Conservation (phyloP, 768 basidiomycete genomes). For the Roridomyces roridus region DNA sequence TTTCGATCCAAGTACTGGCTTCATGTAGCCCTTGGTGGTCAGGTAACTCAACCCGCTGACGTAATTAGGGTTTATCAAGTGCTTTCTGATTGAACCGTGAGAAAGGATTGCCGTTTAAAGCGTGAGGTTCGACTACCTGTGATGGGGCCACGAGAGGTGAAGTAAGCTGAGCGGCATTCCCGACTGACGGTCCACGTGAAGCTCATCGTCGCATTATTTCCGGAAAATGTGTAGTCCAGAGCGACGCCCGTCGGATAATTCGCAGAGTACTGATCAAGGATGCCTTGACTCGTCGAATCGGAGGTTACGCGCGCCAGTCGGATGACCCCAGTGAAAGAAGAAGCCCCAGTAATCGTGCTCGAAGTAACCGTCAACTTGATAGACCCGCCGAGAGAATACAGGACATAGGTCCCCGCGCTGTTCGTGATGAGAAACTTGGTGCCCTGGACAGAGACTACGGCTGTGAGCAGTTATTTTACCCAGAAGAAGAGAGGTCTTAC, state of each 20-base stretch:
- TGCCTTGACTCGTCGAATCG: slow-evolving; percentile 31
- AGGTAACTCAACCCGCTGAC: slow-evolving; percentile 35
- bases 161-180: slow-evolving; percentile 35
- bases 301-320: slow-evolving; percentile 33
- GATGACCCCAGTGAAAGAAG: slow-evolving; percentile 35
- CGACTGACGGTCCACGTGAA: slow-evolving; percentile 40
- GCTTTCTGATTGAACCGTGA: slow-evolving; percentile 27
- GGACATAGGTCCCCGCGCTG: slow-evolving; percentile 35
- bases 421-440: slow-evolving; percentile 37
- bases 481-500: slow-evolving; percentile 17
- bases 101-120: neutral
- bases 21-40: slow-evolving; percentile 41
- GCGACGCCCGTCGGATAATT: slow-evolving; percentile 37
- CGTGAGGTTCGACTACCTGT: too few species aligned
- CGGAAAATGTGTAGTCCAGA: slow-evolving; percentile 36
- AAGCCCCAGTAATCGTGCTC: slow-evolving; percentile 30
- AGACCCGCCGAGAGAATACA: slow-evolving; percentile 38
- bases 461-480: neutral
- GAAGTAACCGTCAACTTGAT: slow-evolving; percentile 34
- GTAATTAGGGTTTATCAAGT: slow-evolving; percentile 31
- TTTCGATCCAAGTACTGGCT: slow-evolving; percentile 37
- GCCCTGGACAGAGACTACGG: slow-evolving; percentile 30
- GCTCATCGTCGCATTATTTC: slow-evolving; percentile 34
- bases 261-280: slow-evolving; percentile 37
- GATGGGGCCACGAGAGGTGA: slow-evolving; percentile 43